Evolutionary conservation across 2,329 filamentous ascomycete species (phyloP).

Genomic region (Beauveria caledonica): DNA sequence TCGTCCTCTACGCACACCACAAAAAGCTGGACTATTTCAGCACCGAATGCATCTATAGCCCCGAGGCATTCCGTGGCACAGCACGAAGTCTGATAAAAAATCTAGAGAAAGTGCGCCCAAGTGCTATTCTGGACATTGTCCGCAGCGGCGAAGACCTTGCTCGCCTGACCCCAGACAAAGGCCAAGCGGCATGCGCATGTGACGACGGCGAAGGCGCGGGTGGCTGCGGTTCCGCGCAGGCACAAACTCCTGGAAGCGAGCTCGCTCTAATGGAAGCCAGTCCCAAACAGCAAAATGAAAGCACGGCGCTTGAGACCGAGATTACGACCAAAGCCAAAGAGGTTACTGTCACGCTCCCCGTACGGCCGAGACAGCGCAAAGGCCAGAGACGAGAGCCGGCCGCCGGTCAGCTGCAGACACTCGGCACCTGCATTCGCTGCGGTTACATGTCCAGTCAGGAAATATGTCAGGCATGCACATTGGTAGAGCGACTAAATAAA

Average conservation of each 20-base stretch:
- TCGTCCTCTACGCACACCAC: conserved; percentile 94
- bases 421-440: conserved; percentile 78
- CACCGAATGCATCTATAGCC: conserved; percentile 97
- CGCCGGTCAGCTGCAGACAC: conserved; percentile 52
- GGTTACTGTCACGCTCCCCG: conserved; percentile 26
- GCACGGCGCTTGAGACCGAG: conserved; percentile 24
- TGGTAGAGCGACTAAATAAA: conserved; percentile 88
- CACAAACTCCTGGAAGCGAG: conserved; percentile 60
- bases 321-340: conserved; percentile 20
- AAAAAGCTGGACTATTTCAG: conserved; percentile 97
- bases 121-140: conserved; percentile 91
- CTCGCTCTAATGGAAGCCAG: conserved; percentile 72
- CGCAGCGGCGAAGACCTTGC: conserved; percentile 96
- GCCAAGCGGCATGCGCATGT: conserved; percentile 27
- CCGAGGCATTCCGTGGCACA: conserved; percentile 90
- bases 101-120: conserved; percentile 83
- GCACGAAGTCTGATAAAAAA: conserved; percentile 91
- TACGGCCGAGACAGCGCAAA: conserved; percentile 23
- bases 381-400: conserved; percentile 19
- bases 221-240: conserved; percentile 63
- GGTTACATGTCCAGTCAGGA: conserved; percentile 94
- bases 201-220: conserved; percentile 38
- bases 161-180: conserved; percentile 46
- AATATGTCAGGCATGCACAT: conserved; percentile 85
- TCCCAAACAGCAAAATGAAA: conserved; percentile 16